These are phyloP conservation scores for Thalassiosira pacifica DNA, from an alignment of 352 stramenopile genomes.

Conservation along the genomic window DNA sequence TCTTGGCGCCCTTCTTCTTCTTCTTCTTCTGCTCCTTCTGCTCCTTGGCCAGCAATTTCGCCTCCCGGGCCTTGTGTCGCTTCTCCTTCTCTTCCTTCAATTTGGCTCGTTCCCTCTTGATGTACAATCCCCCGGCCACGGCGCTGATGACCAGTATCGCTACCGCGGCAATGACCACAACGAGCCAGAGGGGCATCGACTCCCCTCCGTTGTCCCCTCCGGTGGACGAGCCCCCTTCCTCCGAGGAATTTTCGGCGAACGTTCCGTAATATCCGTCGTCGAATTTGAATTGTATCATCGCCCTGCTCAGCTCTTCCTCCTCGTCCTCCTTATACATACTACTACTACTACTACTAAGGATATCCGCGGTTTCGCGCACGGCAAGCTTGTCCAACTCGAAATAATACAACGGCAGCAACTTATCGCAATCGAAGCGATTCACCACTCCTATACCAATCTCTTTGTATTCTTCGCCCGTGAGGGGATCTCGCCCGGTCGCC, in stretches of 20 bases:
- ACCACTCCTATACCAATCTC: constrained; percentile 17
- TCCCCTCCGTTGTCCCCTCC: not conserved
- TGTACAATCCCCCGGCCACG: not conserved
- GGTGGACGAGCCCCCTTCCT: not conserved
- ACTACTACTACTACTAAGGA: not conserved
- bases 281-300: constrained; percentile 2
- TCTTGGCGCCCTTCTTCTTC: not conserved
- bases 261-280: not conserved
- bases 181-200: not conserved
- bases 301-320: not conserved
- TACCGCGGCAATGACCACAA: constrained; percentile 6
- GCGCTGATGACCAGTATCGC: not conserved
- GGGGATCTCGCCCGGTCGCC: too few relatives aligned
- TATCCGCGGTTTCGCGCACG: not conserved
- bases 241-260: not conserved
- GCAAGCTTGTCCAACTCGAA: constrained; percentile 15
- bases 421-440: constrained; percentile 28
- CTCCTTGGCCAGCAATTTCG: too few relatives aligned
- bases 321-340: not conserved
- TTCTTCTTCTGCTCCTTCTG: too few relatives aligned
- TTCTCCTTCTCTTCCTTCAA: constrained; percentile 7
- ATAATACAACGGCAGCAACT: constrained; percentile 33
- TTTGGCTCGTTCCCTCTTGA: not conserved
- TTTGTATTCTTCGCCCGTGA: not conserved
- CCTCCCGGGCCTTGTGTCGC: not conserved